phyloP scores from a whole-genome alignment of 371 early-diverging fungal species.

The Chytridium lagenaria region DNA sequence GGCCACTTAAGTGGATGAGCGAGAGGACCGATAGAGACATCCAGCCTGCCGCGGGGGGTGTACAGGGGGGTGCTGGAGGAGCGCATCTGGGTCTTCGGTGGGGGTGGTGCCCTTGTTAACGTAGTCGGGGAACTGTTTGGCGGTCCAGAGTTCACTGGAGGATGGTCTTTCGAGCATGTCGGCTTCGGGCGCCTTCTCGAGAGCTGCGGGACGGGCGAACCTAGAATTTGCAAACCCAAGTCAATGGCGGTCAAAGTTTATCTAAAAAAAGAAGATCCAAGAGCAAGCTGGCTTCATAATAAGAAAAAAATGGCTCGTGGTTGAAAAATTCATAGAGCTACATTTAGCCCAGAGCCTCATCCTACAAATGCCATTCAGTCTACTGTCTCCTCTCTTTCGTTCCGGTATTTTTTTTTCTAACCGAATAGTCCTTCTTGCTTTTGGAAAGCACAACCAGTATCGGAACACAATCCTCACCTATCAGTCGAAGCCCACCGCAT shows the following conservation, averaged over 20 bases:
- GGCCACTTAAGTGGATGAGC: conserved; percentile 52
- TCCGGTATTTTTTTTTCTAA: too few species aligned
- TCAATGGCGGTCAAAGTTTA: too few species aligned
- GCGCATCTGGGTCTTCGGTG: conserved; percentile 35
- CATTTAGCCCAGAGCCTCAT: too few species aligned
- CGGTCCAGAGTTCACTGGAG: conserved; percentile 8
- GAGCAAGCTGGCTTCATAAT: not conserved
- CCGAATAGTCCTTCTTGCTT: too few species aligned
- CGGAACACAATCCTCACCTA: not conserved
- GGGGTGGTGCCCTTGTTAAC: conserved; percentile 13
- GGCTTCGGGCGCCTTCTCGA: not conserved
- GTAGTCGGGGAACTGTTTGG: not conserved
- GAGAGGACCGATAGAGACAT: conserved; percentile 48
- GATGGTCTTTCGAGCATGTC: conserved; percentile 20
- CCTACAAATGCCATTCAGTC: too few species aligned
- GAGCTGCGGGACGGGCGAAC: not conserved
- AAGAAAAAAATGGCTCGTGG: not conserved
- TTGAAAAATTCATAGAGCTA: too few species aligned
- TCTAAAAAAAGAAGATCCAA: too few species aligned
- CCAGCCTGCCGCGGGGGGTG: conserved; percentile 47
- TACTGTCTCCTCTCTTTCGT: too few species aligned
- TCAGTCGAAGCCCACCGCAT: conserved; percentile 1
- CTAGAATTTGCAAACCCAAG: too few species aligned
- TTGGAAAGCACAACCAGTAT: too few species aligned
- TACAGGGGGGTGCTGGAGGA: conserved; percentile 50